Base-by-base conservation (phyloP, 1,284 basidiomycete genomes). In the Rhodotorula sp. region DNA sequence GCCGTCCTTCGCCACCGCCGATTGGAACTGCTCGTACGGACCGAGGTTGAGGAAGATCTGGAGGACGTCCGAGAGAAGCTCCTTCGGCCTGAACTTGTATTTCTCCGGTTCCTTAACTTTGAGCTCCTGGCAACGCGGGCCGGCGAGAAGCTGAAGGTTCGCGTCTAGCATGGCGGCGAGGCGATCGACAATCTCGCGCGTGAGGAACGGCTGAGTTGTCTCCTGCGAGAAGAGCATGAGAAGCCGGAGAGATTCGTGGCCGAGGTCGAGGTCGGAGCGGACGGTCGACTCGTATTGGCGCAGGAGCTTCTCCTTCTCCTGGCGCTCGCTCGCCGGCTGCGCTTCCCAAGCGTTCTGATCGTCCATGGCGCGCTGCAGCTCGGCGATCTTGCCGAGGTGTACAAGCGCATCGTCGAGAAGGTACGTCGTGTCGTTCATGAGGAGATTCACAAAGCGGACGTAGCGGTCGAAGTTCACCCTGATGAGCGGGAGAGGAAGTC, bases 341-440 rank as follows among this genome's bases (percentile, higher is more conserved):
- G 88, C 82, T 34, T 85, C 82, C 90, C 91, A 97, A 2, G 84
- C 81, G 6, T 81, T 85, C 52, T 84, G 82, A 79, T 93, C 86
- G 52, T 87, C 87, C 89, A 94, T 94, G 80, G 94, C 89, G 0
- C 83, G 82, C 80, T 97, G 90, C 64, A 97, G 89, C 58, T 86
- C 86, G 79, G 92, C 88, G 74, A 99, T 94, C 79, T 94, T 91
- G 10, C 88, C 84, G 60, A 99, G 84, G 77, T 94, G 91, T 75
- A 88, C 89, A 63, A 99, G 84, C 8, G 94, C 95, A 78, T 99
- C 96, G 79, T 99, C 95, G 83, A 99, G 88, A 70, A 99, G 88
- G 81, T 94, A 99, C 1, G 96, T 99, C 56, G 96, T 94, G 78
- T 99, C 96, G 85, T 97, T 98, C 85, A 99, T 97, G 86, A 99